phyloP scores from a whole-genome alignment of 768 basidiomycete genomes.

The Kwoniella europaea region DNA sequence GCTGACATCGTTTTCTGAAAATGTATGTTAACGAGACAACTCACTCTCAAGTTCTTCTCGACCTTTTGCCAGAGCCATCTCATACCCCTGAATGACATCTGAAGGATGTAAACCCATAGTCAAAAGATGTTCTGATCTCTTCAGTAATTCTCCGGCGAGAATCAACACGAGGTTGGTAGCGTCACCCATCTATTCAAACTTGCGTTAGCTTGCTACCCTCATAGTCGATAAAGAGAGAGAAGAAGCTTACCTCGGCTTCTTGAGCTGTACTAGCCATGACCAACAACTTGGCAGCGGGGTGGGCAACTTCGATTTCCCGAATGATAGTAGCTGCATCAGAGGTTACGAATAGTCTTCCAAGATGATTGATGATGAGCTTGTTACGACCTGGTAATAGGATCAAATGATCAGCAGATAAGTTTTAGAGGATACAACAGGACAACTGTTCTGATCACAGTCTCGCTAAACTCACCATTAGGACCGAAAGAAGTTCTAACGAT shows the following conservation, averaged over 20 bases:
- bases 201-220: constrained; percentile 16
- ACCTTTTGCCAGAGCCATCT: constrained; percentile 82
- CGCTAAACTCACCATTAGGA: constrained; percentile 75
- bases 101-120: constrained; percentile 97
- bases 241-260: constrained; percentile 77
- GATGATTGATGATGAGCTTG: constrained; percentile 96
- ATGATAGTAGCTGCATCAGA: constrained; percentile 99
- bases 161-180: constrained; percentile 95
- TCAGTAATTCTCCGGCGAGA: constrained; percentile 90
- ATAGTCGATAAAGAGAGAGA: not conserved
- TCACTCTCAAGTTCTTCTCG: constrained; percentile 86
- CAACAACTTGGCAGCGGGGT: constrained; percentile 97
- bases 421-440: too few relatives aligned
- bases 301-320: constrained; percentile 95
- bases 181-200: constrained; percentile 80
- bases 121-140: constrained; percentile 87
- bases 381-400: constrained; percentile 71
- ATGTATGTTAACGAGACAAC: constrained; percentile 55
- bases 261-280: constrained; percentile 98
- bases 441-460: too few relatives aligned
- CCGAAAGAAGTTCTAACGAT: constrained; percentile 96
- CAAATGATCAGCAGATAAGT: not conserved
- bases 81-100: constrained; percentile 93
- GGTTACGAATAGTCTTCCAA: constrained; percentile 93
- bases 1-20: too few relatives aligned